phyloP scores from a whole-genome alignment of 305 asterid genomes.

The Fraxinus greggii region DNA sequence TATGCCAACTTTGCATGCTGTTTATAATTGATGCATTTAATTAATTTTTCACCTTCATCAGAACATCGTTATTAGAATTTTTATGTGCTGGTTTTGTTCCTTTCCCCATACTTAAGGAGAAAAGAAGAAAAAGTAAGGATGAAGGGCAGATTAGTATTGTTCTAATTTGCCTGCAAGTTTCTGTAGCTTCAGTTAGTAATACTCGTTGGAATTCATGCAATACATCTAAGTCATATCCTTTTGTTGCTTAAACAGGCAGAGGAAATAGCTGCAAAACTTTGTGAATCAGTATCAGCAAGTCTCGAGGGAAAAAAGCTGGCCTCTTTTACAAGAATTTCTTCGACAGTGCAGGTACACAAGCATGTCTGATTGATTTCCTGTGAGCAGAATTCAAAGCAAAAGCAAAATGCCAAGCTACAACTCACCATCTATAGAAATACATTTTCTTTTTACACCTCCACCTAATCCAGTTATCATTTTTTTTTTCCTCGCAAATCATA shows the following conservation, averaged over 20 bases:
- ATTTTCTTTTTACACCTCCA: neutral
- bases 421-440: neutral
- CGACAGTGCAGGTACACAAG: conserved; percentile 72
- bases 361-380: neutral
- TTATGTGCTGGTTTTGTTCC: neutral
- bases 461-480: neutral
- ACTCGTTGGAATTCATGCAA: neutral
- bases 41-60: neutral
- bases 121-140: neutral
- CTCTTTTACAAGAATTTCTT: conserved; percentile 84
- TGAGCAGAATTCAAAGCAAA: neutral
- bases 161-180: neutral
- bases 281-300: conserved; percentile 91
- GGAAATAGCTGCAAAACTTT: conserved; percentile 91
- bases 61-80: neutral
- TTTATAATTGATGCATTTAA: neutral
- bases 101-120: conserved; percentile 18
- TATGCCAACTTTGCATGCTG: conserved; percentile 31
- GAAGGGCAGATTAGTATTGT: neutral
- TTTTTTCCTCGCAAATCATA: neutral
- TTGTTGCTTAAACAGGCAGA: conserved; percentile 62
- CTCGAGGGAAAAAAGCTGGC: conserved; percentile 86
- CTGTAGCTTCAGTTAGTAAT: neutral
- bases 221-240: neutral
- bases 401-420: neutral